phyloP scores from a whole-genome alignment of 495 filamentous ascomycete genomes.

The Pseudoneurospora amorphoporcata region DNA sequence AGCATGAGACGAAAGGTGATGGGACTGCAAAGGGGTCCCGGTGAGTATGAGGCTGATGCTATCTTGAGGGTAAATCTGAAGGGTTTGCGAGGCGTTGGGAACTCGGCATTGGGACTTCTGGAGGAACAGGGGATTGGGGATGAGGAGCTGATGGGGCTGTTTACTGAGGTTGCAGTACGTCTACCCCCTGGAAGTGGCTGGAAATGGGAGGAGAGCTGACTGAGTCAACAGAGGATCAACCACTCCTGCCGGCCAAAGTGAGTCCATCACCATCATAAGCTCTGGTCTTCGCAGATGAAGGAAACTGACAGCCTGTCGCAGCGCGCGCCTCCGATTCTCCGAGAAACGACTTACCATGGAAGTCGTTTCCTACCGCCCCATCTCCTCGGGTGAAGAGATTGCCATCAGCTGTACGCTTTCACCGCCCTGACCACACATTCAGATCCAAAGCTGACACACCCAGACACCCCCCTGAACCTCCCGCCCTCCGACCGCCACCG shows the following conservation, averaged over 20 bases:
- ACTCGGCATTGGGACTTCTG: background rate
- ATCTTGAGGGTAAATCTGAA: slow-evolving; percentile 31
- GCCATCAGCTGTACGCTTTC: slow-evolving; percentile 28
- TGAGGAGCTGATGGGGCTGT: slow-evolving; percentile 25
- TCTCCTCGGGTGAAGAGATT: slow-evolving; percentile 33
- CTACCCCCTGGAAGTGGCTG: background rate
- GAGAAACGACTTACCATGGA: slow-evolving; percentile 23
- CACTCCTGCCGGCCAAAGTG: slow-evolving; percentile 35
- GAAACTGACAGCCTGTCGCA: slow-evolving; percentile 8
- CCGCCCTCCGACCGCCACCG: slow-evolving; percentile 14
- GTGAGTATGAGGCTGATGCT: slow-evolving; percentile 27
- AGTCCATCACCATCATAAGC: slow-evolving; percentile 3
- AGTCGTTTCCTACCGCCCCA: slow-evolving; percentile 26
- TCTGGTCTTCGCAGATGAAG: background rate
- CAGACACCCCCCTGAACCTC: slow-evolving; percentile 25
- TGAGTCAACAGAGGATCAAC: slow-evolving; percentile 26
- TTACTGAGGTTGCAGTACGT: slow-evolving; percentile 27
- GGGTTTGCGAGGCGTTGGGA: slow-evolving; percentile 8
- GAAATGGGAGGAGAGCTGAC: background rate
- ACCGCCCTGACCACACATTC: background rate
- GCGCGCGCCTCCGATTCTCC: slow-evolving; percentile 30
- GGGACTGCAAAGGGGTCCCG: slow-evolving; percentile 12
- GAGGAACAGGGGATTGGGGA: slow-evolving; percentile 2
- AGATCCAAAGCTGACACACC: background rate
- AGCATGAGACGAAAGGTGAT: slow-evolving; percentile 15